Evolutionary conservation across 805 yeast genomes (phyloP), one percentile per base, ranked within the genome.

Genomic region (Zygosaccharomyces bailii): DNA sequence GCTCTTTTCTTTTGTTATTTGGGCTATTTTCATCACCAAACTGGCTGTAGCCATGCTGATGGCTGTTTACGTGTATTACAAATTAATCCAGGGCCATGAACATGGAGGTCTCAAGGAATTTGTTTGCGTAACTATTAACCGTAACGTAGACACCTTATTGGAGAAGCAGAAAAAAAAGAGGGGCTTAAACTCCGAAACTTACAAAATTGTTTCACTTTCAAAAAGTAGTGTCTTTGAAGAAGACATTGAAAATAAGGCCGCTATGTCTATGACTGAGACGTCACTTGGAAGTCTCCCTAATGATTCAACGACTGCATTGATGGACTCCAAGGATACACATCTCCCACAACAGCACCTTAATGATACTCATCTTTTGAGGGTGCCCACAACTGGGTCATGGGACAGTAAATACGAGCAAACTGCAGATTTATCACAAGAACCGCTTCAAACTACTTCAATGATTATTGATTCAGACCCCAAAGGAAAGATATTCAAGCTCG

Each of bases 1-100:
- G 91, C 70, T 84, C 31, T 72, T 84, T 45, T 84, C 95, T 1
- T 78, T 88, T 54, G 60, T 76, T 11, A 75, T 88, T 53, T 88
- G 93, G 90, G 67, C 79, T 9, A 64, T 84, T 43, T 84, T 85
- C 69, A 74, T 84, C 48, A 56, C 76, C 42, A 71, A 73, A 58
- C 75, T 84, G 45, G 52, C 70, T 18, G 55, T 79, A 43, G 90
- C 87, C 0, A 49, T 82, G 50, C 29, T 79, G 2, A 69, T 73
- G 46, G 72, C 73, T 37, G 52, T 77, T 10, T 84, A 81, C 3
- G 73, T 83, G 2, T 73, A 71, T 51, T 68, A 73, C 42, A 73
- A 69, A 48, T 57, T 74, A 14, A 57, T 74, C 9, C 61, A 72
- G 30, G 59, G 64, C 13, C 57, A 60, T 34, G 66, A 59, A 43